Percentiles rank a stretch among this genome's conserved stretches.
Evolutionary conservation across 805 yeast genomes (phyloP).

Genomic region (Candida boleticola): DNA sequence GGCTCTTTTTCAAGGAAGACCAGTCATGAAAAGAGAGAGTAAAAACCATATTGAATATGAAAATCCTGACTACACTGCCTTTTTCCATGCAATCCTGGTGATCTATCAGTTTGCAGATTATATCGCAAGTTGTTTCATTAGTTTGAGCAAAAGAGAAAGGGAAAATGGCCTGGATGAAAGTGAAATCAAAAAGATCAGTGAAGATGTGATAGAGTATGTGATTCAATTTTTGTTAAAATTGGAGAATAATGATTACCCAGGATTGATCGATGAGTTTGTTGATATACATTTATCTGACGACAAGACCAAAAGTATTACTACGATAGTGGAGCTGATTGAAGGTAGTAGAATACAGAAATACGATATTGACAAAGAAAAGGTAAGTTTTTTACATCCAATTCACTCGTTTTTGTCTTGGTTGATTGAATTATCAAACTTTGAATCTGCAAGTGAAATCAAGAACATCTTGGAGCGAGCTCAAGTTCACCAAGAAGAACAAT

Average conservation of each 20-base stretch:
- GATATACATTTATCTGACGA: slow-evolving; percentile 20
- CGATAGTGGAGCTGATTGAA: slow-evolving; percentile 21
- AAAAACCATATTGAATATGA: slow-evolving; percentile 88
- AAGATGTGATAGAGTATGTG: slow-evolving; percentile 30
- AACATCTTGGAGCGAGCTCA: slow-evolving; percentile 16
- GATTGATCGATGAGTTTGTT: slow-evolving; percentile 22
- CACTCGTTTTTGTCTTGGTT: slow-evolving; percentile 74
- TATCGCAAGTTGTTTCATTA: slow-evolving; percentile 45
- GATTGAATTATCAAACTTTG: slow-evolving; percentile 49
- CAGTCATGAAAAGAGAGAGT: slow-evolving; percentile 71
- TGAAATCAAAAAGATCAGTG: slow-evolving; percentile 14
- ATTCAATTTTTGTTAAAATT: slow-evolving; percentile 26
- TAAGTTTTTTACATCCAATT: slow-evolving; percentile 77
- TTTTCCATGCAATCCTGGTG: slow-evolving; percentile 66
- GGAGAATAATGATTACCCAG: slow-evolving; percentile 28
- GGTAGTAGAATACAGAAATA: slow-evolving; percentile 21
- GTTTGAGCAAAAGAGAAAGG: slow-evolving; percentile 15
- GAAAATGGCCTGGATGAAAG: background rate
- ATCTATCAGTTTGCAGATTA: slow-evolving; percentile 60
- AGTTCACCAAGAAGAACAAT: background rate
- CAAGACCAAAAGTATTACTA: slow-evolving; percentile 6
- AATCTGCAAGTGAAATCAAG: slow-evolving; percentile 19
- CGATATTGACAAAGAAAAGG: slow-evolving; percentile 37
- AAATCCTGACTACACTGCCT: slow-evolving; percentile 74
- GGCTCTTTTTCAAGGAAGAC: slow-evolving; percentile 72